These are phyloP conservation scores for Aspergillus fijiensis DNA, from an alignment of 2,329 filamentous ascomycete species.

Conservation along the genomic window DNA sequence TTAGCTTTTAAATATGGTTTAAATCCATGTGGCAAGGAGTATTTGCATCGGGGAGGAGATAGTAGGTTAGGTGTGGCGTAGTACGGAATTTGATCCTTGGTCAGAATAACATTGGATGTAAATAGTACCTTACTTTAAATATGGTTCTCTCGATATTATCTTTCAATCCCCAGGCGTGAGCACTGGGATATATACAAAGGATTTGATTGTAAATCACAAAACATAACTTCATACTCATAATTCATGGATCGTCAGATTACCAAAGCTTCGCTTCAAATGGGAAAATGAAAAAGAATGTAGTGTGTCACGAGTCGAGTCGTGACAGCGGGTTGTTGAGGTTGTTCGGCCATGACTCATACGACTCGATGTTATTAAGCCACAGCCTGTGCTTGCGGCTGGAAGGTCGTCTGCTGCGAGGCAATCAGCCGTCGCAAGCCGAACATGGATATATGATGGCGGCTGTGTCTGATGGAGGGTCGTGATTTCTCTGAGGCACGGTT, in stretches of 20 bases:
- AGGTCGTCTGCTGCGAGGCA: neutral
- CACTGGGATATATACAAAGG: neutral
- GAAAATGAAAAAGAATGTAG: neutral
- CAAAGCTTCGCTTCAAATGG: neutral
- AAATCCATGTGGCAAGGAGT: too few species aligned
- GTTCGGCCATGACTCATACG: neutral
- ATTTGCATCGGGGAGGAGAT: too few species aligned
- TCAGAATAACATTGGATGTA: too few species aligned
- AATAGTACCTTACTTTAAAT: too few species aligned
- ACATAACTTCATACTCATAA: neutral
- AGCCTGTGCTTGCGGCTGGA: neutral
- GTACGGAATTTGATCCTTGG: too few species aligned
- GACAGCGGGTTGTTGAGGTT: neutral
- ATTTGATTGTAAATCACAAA: neutral
- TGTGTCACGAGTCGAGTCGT: neutral
- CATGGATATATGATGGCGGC: neutral
- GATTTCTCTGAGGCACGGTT: neutral
- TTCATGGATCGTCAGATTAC: neutral
- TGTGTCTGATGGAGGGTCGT: neutral
- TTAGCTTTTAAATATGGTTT: too few species aligned
- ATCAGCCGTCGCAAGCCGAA: neutral
- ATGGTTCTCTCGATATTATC: too few species aligned
- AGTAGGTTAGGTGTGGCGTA: too few species aligned
- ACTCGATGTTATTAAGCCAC: neutral
- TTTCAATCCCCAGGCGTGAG: too few species aligned